Evolutionary conservation across 345 rosid species (phyloP), one percentile per base, ranked within the genome.

Genomic region (Syzygium jambos): DNA sequence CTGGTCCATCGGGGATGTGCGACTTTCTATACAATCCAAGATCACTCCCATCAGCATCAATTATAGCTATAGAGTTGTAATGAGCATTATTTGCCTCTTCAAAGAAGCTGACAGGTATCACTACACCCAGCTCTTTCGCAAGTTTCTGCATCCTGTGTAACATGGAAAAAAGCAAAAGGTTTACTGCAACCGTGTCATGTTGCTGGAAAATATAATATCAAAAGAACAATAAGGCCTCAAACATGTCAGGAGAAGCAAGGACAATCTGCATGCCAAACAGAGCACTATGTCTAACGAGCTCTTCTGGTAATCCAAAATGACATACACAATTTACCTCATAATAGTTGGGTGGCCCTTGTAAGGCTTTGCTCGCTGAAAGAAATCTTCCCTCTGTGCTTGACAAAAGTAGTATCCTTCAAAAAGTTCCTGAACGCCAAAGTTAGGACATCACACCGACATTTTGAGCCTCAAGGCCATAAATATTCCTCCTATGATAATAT

Each of bases 1-100:
- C 99, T 25, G 98, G 99, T 90, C 99, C 99, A 95, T 95, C 98
- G 19, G 99, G 99, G 91, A 98, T 96, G 94, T 96, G 99, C 3
- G 99, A 95, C 90, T 98, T 98, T 91, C 99, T 94, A 86, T 96
- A 98, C 51, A 98, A 93, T 57, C 99, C 99, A 59, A 96, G 94
- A 89, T 96, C 98, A 84, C 97, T 89, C 53, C 99, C 99, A 92
- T 97, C 98, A 86, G 98, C 98, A 89, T 97, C 99, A 41, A 96
- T 94, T 54, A 97, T 93, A 65, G 98, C 98, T 78, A 98, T 83
- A 9, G 99, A 95, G 92, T 98, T 98, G 93, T 95, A 95, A 90
- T 98, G 97, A 63, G 98, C 98, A 90, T 91, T 95, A 78, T 96
- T 98, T 63, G 98, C 98, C 92, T 96, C 98, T 91, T 98, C 98